Evolutionary conservation across 306 rosid genomes (phyloP).

Genomic region (Pueraria montana): DNA sequence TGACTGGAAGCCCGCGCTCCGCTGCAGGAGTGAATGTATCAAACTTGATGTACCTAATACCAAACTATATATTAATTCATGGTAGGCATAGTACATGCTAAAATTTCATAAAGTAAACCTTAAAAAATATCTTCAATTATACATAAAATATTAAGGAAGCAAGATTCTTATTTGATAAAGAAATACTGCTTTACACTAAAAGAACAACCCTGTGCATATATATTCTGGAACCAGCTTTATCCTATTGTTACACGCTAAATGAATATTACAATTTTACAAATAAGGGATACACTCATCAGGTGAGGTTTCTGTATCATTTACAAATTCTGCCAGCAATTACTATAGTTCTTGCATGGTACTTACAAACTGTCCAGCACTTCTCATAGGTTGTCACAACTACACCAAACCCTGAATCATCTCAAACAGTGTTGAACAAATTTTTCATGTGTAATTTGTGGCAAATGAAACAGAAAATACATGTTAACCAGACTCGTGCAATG

Average conservation of each 20-base stretch:
- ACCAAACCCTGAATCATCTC: conserved; percentile 30
- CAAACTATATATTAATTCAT: conserved; percentile 57
- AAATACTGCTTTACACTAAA: conserved; percentile 28
- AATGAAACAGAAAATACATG: neutral
- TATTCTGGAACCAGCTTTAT: conserved; percentile 25
- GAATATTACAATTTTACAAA: conserved; percentile 17
- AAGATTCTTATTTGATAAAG: neutral
- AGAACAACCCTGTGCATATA: neutral
- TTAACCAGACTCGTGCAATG: conserved; percentile 2
- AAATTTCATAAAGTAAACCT: conserved; percentile 28
- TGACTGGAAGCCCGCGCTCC: conserved; percentile 96
- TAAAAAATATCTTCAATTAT: conserved; percentile 5
- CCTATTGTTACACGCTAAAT: conserved; percentile 9
- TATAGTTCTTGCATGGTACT: conserved; percentile 3
- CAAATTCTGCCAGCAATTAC: neutral
- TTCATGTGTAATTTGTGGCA: neutral
- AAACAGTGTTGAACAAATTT: neutral
- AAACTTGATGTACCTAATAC: conserved; percentile 95
- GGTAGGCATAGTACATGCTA: conserved; percentile 14
- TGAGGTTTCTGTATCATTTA: conserved; percentile 27
- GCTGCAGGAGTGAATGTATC: conserved; percentile 99
- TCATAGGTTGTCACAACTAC: neutral
- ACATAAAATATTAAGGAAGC: conserved; percentile 19
- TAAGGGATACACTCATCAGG: neutral
- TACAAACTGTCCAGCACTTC: neutral